Percentiles rank a stretch among this genome's conserved stretches.
Conservation (phyloP, 2,329 filamentous ascomycete genomes). For the Bipolaris bicolor region DNA sequence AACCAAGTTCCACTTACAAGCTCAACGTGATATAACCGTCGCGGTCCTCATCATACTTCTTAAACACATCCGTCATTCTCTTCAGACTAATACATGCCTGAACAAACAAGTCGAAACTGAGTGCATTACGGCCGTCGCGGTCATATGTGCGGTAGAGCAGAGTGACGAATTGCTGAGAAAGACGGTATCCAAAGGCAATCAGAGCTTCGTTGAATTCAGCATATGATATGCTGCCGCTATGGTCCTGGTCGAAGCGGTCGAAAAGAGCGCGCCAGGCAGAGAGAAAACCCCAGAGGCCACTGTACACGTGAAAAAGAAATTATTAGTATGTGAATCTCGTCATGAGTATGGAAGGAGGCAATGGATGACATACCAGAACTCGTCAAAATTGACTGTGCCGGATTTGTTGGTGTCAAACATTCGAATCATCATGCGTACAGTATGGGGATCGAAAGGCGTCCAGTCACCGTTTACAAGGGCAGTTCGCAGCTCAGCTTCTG, state of each 20-base stretch:
- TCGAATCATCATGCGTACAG: conserved; percentile 98
- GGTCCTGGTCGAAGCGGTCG: conserved; percentile 91
- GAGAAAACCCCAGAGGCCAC: conserved; percentile 91
- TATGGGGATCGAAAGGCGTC: conserved; percentile 90
- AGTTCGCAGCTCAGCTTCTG: conserved; percentile 82
- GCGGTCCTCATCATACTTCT: conserved; percentile 96
- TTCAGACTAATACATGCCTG: conserved; percentile 97
- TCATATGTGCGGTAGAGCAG: conserved; percentile 90
- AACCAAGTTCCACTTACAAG: conserved; percentile 53
- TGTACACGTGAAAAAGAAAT: conserved; percentile 21
- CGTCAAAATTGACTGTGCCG: conserved; percentile 89
- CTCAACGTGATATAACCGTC: conserved; percentile 77
- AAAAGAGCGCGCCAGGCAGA: conserved; percentile 94
- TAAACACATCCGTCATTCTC: conserved; percentile 99
- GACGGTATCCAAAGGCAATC: conserved; percentile 87
- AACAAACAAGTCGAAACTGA: conserved; percentile 88
- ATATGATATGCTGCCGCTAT: conserved; percentile 83
- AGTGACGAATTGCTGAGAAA: conserved; percentile 82
- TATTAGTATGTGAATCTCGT: conserved; percentile 9
- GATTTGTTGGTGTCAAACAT: conserved; percentile 97
- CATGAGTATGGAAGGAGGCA: neutral
- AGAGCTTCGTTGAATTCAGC: conserved; percentile 89
- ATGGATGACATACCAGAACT: conserved; percentile 70
- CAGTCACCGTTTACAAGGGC: conserved; percentile 97
- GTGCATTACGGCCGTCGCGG: conserved; percentile 54